A percentile compares a stretch with the other conserved stretches of the same genome.
phyloP scores from a whole-genome alignment of 805 yeast species.

The Candida andamanensis region DNA sequence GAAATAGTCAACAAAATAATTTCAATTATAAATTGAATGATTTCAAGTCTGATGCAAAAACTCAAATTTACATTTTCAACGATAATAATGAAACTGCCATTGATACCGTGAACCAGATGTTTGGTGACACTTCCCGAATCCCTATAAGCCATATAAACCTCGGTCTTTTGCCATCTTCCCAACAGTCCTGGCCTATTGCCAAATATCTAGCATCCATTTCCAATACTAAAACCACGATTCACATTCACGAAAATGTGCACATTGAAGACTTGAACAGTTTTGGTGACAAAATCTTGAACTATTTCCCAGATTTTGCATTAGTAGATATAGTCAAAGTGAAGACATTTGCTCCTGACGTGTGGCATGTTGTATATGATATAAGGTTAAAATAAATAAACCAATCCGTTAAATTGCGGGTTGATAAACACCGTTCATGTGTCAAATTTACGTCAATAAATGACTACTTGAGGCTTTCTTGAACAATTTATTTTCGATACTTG shows the following conservation, averaged over 20 bases:
- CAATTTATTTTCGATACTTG: too few species aligned
- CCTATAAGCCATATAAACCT: slow-evolving; percentile 60
- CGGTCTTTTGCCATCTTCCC: slow-evolving; percentile 73
- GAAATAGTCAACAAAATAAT: slow-evolving; percentile 48
- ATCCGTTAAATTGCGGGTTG: too few species aligned
- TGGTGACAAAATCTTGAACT: slow-evolving; percentile 7
- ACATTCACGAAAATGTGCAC: slow-evolving; percentile 74
- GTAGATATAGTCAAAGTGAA: slow-evolving; percentile 45
- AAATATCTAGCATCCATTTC: slow-evolving; percentile 7
- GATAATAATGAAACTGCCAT: slow-evolving; percentile 58
- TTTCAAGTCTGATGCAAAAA: slow-evolving; percentile 16
- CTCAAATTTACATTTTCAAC: slow-evolving; percentile 47
- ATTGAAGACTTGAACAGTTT: slow-evolving; percentile 34
- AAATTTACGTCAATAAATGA: too few species aligned
- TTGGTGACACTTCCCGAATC: neutral
- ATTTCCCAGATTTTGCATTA: slow-evolving; percentile 4
- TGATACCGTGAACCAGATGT: slow-evolving; percentile 1
- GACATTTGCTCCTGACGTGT: slow-evolving; percentile 83
- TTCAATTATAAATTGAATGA: slow-evolving; percentile 32
- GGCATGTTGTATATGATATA: slow-evolving; percentile 57
- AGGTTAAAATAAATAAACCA: too few species aligned
- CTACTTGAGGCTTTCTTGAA: too few species aligned
- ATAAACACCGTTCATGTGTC: too few species aligned
- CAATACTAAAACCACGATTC: slow-evolving; percentile 32
- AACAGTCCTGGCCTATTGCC: slow-evolving; percentile 55